A percentile compares a stretch with the other conserved stretches of the same genome.
Conservation (phyloP, 495 filamentous ascomycete species). For the Penicillium simplicissimum region DNA sequence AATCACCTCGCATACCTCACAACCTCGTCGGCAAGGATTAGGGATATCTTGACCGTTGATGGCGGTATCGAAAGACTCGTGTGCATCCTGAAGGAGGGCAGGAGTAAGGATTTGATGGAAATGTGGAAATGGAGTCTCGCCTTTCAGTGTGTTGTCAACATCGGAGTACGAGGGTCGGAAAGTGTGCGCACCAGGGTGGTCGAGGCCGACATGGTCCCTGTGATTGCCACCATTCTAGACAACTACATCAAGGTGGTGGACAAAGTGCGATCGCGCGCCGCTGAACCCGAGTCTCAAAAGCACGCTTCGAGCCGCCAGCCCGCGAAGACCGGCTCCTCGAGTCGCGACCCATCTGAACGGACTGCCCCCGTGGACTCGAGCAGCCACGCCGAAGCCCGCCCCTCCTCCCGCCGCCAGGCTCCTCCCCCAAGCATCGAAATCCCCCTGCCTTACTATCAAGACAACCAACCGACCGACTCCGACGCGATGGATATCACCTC, state of each 20-base stretch:
- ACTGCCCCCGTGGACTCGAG: slow-evolving; percentile 42
- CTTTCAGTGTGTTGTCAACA: slow-evolving; percentile 98
- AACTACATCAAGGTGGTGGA: slow-evolving; percentile 98
- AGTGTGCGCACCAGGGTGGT: slow-evolving; percentile 90
- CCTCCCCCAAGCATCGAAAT: slow-evolving; percentile 77
- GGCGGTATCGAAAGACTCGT: slow-evolving; percentile 94
- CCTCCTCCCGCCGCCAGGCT: slow-evolving; percentile 61
- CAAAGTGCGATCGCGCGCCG: slow-evolving; percentile 79
- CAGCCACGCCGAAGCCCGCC: slow-evolving; percentile 44
- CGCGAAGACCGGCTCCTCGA: slow-evolving; percentile 29
- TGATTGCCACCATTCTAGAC: slow-evolving; percentile 98
- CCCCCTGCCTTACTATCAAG: slow-evolving; percentile 57
- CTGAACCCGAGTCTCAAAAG: slow-evolving; percentile 66
- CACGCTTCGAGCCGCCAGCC: slow-evolving; percentile 47
- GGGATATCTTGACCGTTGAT: slow-evolving; percentile 97
- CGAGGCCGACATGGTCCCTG: slow-evolving; percentile 98
- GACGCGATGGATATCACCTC: slow-evolving; percentile 63
- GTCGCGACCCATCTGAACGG: slow-evolving; percentile 29
- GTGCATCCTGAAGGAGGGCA: slow-evolving; percentile 94
- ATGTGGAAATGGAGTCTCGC: slow-evolving; percentile 99
- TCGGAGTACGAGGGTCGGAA: slow-evolving; percentile 94
- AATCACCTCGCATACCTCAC: slow-evolving; percentile 98
- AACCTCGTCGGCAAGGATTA: slow-evolving; percentile 95
- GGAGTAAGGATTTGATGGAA: slow-evolving; percentile 97
- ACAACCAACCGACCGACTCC: slow-evolving; percentile 48